Percentiles rank a stretch among this genome's conserved stretches.
Conservation (phyloP, 2,329 filamentous ascomycete species). For the Ophiostoma himal-ulmi region DNA sequence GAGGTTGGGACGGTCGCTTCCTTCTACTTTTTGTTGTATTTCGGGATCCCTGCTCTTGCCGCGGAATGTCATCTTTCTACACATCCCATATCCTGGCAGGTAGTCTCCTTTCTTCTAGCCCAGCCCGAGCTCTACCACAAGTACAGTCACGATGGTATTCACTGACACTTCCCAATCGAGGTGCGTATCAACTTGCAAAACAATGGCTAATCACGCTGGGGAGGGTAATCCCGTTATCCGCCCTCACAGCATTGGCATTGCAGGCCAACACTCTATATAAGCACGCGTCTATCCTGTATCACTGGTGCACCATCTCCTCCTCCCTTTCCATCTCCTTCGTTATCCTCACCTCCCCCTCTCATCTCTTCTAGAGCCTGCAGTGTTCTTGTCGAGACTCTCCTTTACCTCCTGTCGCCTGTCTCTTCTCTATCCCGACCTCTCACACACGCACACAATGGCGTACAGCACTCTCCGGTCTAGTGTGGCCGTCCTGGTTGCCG, state of each 20-base stretch:
- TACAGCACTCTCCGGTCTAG: constrained; percentile 21
- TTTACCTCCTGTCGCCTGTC: neutral
- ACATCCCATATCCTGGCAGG: neutral
- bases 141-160: neutral
- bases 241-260: neutral
- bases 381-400: constrained; percentile 3
- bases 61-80: neutral
- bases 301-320: neutral
- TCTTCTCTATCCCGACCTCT: neutral
- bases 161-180: constrained; percentile 2
- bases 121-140: neutral
- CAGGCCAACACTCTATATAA: neutral
- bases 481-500: constrained; percentile 15
- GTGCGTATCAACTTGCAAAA: neutral
- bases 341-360: neutral
- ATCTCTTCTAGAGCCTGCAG: neutral
- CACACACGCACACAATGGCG: constrained; percentile 16
- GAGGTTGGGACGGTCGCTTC: neutral
- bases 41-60: neutral
- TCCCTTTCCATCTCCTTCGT: neutral
- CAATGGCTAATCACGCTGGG: neutral
- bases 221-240: neutral
- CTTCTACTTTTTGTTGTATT: neutral
- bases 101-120: neutral
- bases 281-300: neutral